Base-by-base conservation (phyloP, 208 protist genomes). In the Hexamita inflata region DNA sequence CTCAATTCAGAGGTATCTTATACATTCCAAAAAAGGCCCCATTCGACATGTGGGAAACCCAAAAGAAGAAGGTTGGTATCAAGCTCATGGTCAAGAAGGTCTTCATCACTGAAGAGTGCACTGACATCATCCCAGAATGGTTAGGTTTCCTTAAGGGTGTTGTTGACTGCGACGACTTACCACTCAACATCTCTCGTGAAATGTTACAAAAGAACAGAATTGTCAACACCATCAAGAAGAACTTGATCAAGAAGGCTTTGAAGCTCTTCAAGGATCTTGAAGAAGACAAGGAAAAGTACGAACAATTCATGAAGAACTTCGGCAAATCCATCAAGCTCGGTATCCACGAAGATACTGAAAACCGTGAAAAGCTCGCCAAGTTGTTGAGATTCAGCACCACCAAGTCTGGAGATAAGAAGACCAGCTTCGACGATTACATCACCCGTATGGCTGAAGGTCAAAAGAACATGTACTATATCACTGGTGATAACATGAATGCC, bases 161-260 rank as follows among this genome's bases (percentile, higher is more conserved):
- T 35, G 93, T 99, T 11, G 96, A 99, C 85, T 94, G 90, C 77
- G 92, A 98, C 58, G 94, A 98, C 81, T 83, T 99, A n/a, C 94
- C 95, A 40, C 87, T 99, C 32, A 98, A 99, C 84, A 92, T 99
- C 9, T 97, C 92, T 13, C 90, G 97, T 66, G 96, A 99, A 86
- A 91, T 92, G 59, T 87, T 99, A 30, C 95, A 98, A 86, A 91
- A 96, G 85, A 95, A 94, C 88, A 93, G 91, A 83, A 94, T 98
- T 78, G 84, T 98, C 41, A 94, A 95, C 77, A 89, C 95, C 29
- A 98, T 99, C 79, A 90, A 91, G 80, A 96, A 97, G 86, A 97
- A 96, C 76, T 76, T 99, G 0, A 88, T 97, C 40, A 97, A 96
- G 89, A 96, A 96, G 84, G 87, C 81, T 68, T 73, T 98, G 58